These are phyloP conservation scores for Leishmania turanica DNA, from an alignment of 208 protist species.

Conservation along the genomic window DNA sequence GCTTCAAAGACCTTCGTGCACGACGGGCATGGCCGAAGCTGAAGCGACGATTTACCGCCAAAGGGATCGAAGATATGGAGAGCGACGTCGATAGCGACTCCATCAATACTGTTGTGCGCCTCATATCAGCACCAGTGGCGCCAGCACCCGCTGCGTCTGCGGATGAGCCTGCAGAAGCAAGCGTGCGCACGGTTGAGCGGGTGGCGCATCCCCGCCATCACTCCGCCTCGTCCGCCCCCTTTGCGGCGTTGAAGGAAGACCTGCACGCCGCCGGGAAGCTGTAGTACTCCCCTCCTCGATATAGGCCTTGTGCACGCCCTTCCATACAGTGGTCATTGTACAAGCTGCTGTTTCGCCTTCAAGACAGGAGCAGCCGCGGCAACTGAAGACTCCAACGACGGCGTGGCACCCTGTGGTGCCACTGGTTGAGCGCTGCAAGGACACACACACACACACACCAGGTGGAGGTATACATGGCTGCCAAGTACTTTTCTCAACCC, in stretches of 20 bases:
- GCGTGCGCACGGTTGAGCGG: slow-evolving; percentile 43
- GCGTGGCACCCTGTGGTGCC: not conserved
- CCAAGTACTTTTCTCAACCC: not conserved
- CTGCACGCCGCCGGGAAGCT: slow-evolving; percentile 58
- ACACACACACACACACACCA: not conserved
- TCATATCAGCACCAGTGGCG: slow-evolving; percentile 21
- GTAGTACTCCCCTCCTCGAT: slow-evolving; percentile 11
- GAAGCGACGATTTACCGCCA: slow-evolving; percentile 66
- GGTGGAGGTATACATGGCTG: not conserved
- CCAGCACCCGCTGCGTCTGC: not conserved
- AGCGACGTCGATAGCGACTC: slow-evolving; percentile 63
- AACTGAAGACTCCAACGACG: not conserved
- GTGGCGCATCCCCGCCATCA: slow-evolving; percentile 45
- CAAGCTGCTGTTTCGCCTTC: not conserved
- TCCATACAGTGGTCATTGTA: not conserved
- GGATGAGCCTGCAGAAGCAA: not conserved
- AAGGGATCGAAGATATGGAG: slow-evolving; percentile 47
- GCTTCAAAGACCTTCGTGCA: slow-evolving; percentile 85
- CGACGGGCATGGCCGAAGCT: slow-evolving; percentile 81
- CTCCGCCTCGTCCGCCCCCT: slow-evolving; percentile 60
- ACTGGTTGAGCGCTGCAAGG: not conserved
- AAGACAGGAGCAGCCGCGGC: not conserved
- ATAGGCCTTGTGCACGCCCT: not conserved
- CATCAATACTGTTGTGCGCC: slow-evolving; percentile 80
- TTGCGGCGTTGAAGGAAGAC: slow-evolving; percentile 60